Conservation (phyloP, 140 eudicot genomes). For the Oenanthe javanica region DNA sequence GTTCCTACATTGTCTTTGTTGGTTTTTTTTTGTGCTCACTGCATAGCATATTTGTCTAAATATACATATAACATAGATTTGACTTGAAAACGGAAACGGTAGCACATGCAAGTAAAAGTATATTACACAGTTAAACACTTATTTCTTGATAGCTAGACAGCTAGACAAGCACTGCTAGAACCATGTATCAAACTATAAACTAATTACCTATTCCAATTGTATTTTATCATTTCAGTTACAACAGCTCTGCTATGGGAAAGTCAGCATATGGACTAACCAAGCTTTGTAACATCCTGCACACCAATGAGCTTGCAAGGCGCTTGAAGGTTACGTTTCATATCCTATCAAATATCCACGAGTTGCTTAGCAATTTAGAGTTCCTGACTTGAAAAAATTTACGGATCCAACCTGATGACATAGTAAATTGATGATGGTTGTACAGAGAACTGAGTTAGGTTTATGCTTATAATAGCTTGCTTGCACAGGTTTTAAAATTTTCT, state of each 20-base stretch:
- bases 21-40: not conserved
- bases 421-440: not conserved
- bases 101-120: not conserved
- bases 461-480: not conserved
- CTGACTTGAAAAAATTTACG: not conserved
- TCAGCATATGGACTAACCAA: conserved; percentile 88
- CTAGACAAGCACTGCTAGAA: not conserved
- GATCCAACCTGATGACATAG: not conserved
- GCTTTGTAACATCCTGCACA: conserved; percentile 69
- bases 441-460: not conserved
- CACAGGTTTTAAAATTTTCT: not conserved
- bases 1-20: not conserved
- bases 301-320: conserved; percentile 64
- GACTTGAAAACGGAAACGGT: not conserved
- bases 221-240: conserved; percentile 41
- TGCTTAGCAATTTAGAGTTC: not conserved
- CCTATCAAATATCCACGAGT: not conserved
- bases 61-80: not conserved
- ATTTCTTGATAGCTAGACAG: not conserved
- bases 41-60: not conserved
- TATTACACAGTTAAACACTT: not conserved
- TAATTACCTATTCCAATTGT: not conserved
- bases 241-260: conserved; percentile 41
- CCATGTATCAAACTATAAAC: not conserved
- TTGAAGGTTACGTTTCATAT: conserved; percentile 33